These are phyloP conservation scores for Pilasporangium apinafurcum DNA, from an alignment of 352 stramenopile genomes.

Conservation along the genomic window DNA sequence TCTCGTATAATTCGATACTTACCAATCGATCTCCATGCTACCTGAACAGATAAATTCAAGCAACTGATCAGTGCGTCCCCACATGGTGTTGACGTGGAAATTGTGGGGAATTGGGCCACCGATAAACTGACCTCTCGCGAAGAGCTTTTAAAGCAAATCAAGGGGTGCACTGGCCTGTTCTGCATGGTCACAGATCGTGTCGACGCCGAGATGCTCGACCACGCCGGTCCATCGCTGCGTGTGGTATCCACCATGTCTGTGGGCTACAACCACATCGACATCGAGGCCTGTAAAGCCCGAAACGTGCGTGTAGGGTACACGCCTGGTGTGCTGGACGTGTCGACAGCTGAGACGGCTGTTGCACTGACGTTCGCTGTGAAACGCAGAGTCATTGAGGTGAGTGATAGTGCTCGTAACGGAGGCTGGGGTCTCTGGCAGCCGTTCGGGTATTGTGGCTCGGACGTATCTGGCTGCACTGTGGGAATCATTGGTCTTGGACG, in stretches of 20 bases:
- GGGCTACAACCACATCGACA: slow-evolving; percentile 89
- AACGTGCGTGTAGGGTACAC: slow-evolving; percentile 82
- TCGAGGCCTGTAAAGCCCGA: slow-evolving; percentile 56
- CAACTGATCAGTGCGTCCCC: slow-evolving; percentile 8
- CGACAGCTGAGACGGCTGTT: slow-evolving; percentile 69
- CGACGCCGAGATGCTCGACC: slow-evolving; percentile 56
- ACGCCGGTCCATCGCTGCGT: slow-evolving; percentile 42
- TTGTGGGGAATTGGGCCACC: slow-evolving; percentile 20
- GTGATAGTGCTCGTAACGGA: slow-evolving; percentile 64
- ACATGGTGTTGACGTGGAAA: slow-evolving; percentile 8
- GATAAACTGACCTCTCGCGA: slow-evolving; percentile 27
- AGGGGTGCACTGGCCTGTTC: slow-evolving; percentile 47
- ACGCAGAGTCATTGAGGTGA: slow-evolving; percentile 52
- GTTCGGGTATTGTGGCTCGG: slow-evolving; percentile 72
- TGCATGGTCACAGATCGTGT: slow-evolving; percentile 69
- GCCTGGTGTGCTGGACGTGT: slow-evolving; percentile 77
- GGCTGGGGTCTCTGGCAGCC: slow-evolving; percentile 77
- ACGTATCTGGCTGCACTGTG: slow-evolving; percentile 71
- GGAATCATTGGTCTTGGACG: slow-evolving; percentile 73
- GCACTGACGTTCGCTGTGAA: slow-evolving; percentile 66
- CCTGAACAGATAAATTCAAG: slow-evolving; percentile 21
- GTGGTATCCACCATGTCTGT: slow-evolving; percentile 87
- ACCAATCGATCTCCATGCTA: background rate
- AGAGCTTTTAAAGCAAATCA: slow-evolving; percentile 39
- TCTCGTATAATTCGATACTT: background rate